phyloP scores from a whole-genome alignment of 2,329 filamentous ascomycete genomes.

The Fusarium nelsonii region DNA sequence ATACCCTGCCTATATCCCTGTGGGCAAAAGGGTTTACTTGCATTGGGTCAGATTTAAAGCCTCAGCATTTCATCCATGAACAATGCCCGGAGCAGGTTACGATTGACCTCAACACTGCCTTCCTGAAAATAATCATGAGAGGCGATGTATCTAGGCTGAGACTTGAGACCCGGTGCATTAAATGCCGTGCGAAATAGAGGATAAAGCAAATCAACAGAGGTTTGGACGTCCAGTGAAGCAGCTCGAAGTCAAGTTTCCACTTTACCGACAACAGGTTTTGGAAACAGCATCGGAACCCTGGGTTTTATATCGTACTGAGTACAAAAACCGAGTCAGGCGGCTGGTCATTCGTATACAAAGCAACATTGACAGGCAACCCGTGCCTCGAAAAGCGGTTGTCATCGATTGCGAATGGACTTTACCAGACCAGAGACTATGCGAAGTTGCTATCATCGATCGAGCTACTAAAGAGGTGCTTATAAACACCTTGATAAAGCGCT shows the following conservation, averaged over 20 bases:
- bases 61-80: not conserved
- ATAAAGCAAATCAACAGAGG: not conserved
- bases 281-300: not conserved
- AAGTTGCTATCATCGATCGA: not conserved
- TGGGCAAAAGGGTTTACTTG: not conserved
- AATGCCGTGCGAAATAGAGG: not conserved
- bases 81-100: not conserved
- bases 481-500: not conserved
- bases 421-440: not conserved
- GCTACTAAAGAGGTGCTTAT: not conserved
- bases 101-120: not conserved
- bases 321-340: not conserved
- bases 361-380: not conserved
- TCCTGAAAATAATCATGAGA: not conserved
- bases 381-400: not conserved
- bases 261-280: not conserved
- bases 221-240: too few species aligned
- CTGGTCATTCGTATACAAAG: not conserved
- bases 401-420: not conserved
- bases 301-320: not conserved
- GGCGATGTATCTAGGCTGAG: not conserved
- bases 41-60: not conserved
- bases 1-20: not conserved
- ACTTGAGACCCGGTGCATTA: not conserved
- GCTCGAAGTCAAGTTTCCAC: not conserved